Base-by-base conservation (phyloP, 192 early-diverging fungal genomes). In the Paraglomus brasilianum region DNA sequence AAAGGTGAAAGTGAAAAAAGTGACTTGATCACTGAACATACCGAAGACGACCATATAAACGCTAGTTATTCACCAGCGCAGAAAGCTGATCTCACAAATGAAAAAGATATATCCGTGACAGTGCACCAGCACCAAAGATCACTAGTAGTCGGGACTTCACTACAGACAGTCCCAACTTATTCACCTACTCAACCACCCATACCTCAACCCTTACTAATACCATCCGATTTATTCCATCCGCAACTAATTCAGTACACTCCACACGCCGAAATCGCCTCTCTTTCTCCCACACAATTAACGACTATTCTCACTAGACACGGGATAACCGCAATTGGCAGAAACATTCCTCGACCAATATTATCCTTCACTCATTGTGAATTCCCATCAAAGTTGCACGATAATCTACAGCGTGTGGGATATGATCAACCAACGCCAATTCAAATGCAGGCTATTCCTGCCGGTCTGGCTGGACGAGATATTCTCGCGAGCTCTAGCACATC, bases 391-490 rank as follows among this genome's bases (percentile, higher is more conserved):
- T 50, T 86, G 48, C 51, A 69, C 6, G 43, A 68, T n/a, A 82
- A 82, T 55, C n/a, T 79, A 1, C 38, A 45, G 19, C 52, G 70
- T 22, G 56, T 49, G 0, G 77, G 75, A 30, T 80, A 77, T 60
- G 13, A 24, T 1, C 44, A 57, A 17, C 79, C 79, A 45, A 60
- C 68, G 5, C 55, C 69, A 17, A 67, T 78, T 17, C 79, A 81
- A 45, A 74, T 78, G 74, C 79, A 81, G 67, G 60, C 39, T 14
- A 22, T 77, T 45, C 74, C 73, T 19, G 74, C 73, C 42, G 78
- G 73, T 14, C 47, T 86, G 22, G 66, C 60, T 10, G 84, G 84
- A 30, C 46, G 80, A 8, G 84, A 86, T 51, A 74, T 86, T 61
- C 70, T 82, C 15, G 77, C 75, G 13, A 77, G 73, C 36, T 82